These are phyloP conservation scores for Candida succiphila DNA, from an alignment of 805 yeast species.

Conservation along the genomic window DNA sequence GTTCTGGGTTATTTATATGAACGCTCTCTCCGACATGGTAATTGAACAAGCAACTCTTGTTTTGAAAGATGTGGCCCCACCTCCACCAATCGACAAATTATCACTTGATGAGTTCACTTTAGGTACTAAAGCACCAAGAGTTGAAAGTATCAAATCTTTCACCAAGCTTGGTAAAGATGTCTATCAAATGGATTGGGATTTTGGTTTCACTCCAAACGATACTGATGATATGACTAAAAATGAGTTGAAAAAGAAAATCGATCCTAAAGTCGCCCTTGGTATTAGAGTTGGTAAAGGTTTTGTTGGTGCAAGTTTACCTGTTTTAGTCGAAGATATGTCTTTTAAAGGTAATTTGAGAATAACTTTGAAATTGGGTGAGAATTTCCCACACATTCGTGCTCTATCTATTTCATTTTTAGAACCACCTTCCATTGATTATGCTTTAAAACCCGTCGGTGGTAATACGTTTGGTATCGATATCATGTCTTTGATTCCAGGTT, in stretches of 20 bases:
- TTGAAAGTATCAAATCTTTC: slow-evolving; percentile 62
- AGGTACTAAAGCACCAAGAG: slow-evolving; percentile 73
- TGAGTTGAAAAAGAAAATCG: slow-evolving; percentile 58
- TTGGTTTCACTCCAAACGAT: slow-evolving; percentile 74
- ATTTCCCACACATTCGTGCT: slow-evolving; percentile 70
- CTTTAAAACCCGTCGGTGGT: slow-evolving; percentile 81
- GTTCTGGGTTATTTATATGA: slow-evolving; percentile 87
- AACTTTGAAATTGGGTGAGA: slow-evolving; percentile 47
- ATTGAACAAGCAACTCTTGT: slow-evolving; percentile 58
- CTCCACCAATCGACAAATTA: slow-evolving; percentile 70
- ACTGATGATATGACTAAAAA: slow-evolving; percentile 76
- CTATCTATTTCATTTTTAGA: slow-evolving; percentile 67
- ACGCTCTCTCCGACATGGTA: slow-evolving; percentile 70
- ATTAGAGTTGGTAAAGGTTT: slow-evolving; percentile 76
- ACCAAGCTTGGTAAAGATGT: slow-evolving; percentile 57
- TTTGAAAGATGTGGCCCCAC: slow-evolving; percentile 67
- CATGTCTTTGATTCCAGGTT: slow-evolving; percentile 78
- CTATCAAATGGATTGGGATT: slow-evolving; percentile 79
- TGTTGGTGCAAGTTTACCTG: slow-evolving; percentile 67
- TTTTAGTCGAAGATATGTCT: slow-evolving; percentile 73
- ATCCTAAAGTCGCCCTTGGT: slow-evolving; percentile 76
- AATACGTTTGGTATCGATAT: slow-evolving; percentile 80
- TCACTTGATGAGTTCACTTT: slow-evolving; percentile 69
- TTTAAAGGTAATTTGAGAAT: slow-evolving; percentile 62
- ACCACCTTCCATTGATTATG: slow-evolving; percentile 71